These are phyloP conservation scores for Lentinula detonsa DNA, from an alignment of 768 basidiomycete species.

Conservation along the genomic window DNA sequence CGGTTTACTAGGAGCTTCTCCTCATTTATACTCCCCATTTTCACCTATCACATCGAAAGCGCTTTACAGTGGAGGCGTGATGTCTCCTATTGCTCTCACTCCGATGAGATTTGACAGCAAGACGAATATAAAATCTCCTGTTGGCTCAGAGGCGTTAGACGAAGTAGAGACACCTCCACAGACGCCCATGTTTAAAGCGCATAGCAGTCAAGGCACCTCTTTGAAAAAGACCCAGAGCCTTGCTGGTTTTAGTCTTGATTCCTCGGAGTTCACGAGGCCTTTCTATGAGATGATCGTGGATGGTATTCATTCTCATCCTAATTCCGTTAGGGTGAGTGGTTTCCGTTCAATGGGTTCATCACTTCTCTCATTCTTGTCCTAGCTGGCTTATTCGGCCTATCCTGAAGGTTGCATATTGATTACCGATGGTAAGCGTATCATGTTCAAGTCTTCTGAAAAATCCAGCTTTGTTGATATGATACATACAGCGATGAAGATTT, in stretches of 20 bases:
- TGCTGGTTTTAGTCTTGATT: slow-evolving; percentile 35
- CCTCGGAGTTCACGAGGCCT: slow-evolving; percentile 53
- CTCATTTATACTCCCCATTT: slow-evolving; percentile 42
- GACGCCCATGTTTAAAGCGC: slow-evolving; percentile 29
- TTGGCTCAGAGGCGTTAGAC: slow-evolving; percentile 56
- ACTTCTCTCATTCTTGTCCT: not conserved
- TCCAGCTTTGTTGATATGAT: not conserved
- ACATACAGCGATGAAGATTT: slow-evolving; percentile 61
- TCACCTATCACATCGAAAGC: slow-evolving; percentile 22
- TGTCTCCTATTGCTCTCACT: slow-evolving; percentile 10
- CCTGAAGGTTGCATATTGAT: slow-evolving; percentile 85
- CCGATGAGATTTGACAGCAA: not conserved
- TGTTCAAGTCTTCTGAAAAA: not conserved
- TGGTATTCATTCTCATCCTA: slow-evolving; percentile 87
- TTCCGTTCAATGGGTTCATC: not conserved
- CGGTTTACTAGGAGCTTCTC: slow-evolving; percentile 77
- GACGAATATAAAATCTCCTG: slow-evolving; percentile 1
- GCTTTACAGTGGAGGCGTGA: slow-evolving; percentile 8
- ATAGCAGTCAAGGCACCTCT: slow-evolving; percentile 12
- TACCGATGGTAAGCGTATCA: slow-evolving; percentile 64
- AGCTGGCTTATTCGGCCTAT: slow-evolving; percentile 80
- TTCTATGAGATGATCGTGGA: slow-evolving; percentile 90
- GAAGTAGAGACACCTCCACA: slow-evolving; percentile 51
- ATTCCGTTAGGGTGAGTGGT: slow-evolving; percentile 70
- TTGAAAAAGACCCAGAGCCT: slow-evolving; percentile 20